Conservation (phyloP, 768 basidiomycete species). For the Termitomyces sp. region DNA sequence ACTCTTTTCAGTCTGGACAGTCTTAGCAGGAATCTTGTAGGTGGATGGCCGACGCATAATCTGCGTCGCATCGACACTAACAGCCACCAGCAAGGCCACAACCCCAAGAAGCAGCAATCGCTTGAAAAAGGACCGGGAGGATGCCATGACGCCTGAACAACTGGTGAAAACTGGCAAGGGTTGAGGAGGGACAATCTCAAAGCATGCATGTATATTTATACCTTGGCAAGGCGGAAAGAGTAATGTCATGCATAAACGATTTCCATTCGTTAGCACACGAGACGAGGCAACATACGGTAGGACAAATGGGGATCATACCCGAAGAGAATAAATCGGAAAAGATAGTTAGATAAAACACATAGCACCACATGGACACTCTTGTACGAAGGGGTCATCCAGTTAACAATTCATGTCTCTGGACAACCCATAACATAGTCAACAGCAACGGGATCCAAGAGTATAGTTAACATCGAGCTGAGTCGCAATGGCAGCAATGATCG, state of each 20-base stretch:
- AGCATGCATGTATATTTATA: conserved; percentile 12
- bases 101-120: conserved; percentile 20
- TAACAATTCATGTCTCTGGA: not conserved
- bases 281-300: not conserved
- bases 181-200: not conserved
- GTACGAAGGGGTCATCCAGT: not conserved
- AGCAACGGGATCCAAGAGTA: not conserved
- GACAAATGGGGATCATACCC: conserved; percentile 12
- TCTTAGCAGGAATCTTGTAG: conserved; percentile 35
- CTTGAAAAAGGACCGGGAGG: conserved; percentile 14
- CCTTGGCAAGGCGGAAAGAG: not conserved
- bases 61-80: conserved; percentile 35
- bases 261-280: conserved; percentile 6
- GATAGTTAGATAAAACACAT: conserved; percentile 6
- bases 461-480: not conserved
- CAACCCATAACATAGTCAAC: not conserved
- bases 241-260: conserved; percentile 3
- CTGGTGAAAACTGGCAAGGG: not conserved
- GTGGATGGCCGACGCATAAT: conserved; percentile 46
- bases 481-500: not conserved
- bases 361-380: conserved; percentile 10
- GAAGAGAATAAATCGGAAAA: not conserved
- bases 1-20: conserved; percentile 24
- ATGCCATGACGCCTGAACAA: conserved; percentile 6
- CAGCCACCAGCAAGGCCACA: conserved; percentile 15